phyloP scores from a whole-genome alignment of 345 rosid species.

The Acer yangbiense region DNA sequence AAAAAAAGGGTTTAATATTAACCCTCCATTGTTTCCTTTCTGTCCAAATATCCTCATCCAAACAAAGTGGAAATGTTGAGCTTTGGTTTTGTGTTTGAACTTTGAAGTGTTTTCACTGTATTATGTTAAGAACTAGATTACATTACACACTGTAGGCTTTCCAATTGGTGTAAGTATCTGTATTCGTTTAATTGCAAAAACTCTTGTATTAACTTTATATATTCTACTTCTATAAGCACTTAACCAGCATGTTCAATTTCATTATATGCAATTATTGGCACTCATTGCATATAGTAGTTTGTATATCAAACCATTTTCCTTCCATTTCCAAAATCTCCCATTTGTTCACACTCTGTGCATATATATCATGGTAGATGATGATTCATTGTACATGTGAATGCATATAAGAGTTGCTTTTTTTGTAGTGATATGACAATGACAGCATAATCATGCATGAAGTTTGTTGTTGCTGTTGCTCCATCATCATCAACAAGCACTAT shows the following conservation, averaged over 20 bases:
- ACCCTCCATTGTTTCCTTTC: neutral
- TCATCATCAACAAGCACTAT: conserved; percentile 8
- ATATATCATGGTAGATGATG: no score
- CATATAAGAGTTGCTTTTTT: neutral
- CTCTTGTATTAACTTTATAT: neutral
- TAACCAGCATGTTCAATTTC: neutral
- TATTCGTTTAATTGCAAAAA: neutral
- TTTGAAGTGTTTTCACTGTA: neutral
- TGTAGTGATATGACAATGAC: neutral
- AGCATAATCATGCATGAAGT: neutral
- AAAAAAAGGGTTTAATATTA: neutral
- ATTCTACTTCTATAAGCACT: neutral
- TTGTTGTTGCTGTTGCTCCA: no score
- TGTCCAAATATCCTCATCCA: neutral
- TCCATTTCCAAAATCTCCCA: neutral
- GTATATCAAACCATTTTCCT: neutral
- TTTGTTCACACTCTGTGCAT: no score
- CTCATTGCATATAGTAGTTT: neutral
- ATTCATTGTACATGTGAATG: no score
- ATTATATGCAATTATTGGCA: neutral
- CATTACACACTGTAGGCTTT: neutral
- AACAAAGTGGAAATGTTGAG: neutral
- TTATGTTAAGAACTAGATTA: conserved; percentile 2
- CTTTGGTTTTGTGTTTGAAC: neutral
- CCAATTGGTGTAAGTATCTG: neutral